Evolutionary conservation across 768 basidiomycete genomes (phyloP).

Genomic region (Dioszegia aurantiaca): DNA sequence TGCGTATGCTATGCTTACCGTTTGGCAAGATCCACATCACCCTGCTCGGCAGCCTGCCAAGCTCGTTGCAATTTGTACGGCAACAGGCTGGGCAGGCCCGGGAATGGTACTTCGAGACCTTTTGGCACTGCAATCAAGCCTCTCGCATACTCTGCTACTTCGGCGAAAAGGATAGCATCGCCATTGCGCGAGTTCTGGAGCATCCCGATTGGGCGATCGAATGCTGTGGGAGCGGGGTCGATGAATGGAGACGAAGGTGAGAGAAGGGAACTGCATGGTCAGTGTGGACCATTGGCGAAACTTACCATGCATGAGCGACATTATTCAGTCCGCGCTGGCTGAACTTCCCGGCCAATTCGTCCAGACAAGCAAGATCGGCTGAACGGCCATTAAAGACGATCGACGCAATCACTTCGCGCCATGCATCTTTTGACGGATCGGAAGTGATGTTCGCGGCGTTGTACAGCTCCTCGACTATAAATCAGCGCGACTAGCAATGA

Average conservation of each 20-base stretch:
- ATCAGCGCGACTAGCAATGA: conserved; percentile 54
- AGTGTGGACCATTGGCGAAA: conserved; percentile 14
- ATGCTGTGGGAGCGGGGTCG: conserved; percentile 67
- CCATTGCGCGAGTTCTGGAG: conserved; percentile 51
- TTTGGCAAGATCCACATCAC: conserved; percentile 71
- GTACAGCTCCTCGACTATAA: conserved; percentile 51
- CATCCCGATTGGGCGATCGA: conserved; percentile 66
- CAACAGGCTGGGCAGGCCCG: conserved; percentile 79
- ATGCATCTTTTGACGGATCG: conserved; percentile 65
- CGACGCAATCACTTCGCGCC: conserved; percentile 83
- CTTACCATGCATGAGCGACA: conserved; percentile 89
- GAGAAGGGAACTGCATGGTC: conserved; percentile 63
- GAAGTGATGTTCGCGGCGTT: conserved; percentile 58
- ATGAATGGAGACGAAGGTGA: conserved; percentile 77
- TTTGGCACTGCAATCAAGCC: conserved; percentile 70
- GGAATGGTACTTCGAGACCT: conserved; percentile 74
- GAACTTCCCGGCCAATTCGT: conserved; percentile 82
- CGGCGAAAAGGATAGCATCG: conserved; percentile 78
- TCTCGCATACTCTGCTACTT: conserved; percentile 86
- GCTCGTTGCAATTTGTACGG: conserved; percentile 82
- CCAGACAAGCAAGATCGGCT: conserved; percentile 71
- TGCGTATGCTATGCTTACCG: conserved; percentile 56
- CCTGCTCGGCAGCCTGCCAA: conserved; percentile 70
- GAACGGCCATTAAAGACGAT: conserved; percentile 65
- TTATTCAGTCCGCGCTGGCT: conserved; percentile 67